These are phyloP conservation scores for Euptelea pleiosperma DNA, from an alignment of 164 flowering plant species.

Conservation along the genomic window DNA sequence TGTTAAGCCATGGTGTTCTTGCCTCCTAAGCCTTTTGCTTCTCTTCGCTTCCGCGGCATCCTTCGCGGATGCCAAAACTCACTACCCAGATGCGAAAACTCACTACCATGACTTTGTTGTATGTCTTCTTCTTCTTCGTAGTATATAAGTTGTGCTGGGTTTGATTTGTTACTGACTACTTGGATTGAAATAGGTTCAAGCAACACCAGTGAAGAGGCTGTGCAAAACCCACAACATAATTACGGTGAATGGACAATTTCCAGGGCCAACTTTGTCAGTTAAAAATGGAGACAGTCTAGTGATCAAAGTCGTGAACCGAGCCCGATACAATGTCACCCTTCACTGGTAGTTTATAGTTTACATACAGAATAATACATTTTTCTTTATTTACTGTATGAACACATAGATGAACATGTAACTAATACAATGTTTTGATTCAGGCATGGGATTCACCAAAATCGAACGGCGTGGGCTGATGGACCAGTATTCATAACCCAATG, in stretches of 20 bases:
- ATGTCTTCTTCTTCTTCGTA: constrained; percentile 17
- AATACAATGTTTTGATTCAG: constrained; percentile 32
- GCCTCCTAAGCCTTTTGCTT: constrained; percentile 8
- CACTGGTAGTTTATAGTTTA: constrained; percentile 54
- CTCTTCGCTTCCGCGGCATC: constrained; percentile 14
- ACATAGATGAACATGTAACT: too few relatives aligned
- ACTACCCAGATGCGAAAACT: constrained; percentile 31
- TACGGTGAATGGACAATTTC: constrained; percentile 85
- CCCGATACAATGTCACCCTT: constrained; percentile 60
- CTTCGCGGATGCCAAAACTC: constrained; percentile 25
- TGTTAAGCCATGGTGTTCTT: constrained; percentile 2
- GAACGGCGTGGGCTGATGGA: constrained; percentile 95
- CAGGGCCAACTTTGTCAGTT: constrained; percentile 81
- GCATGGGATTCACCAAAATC: constrained; percentile 75
- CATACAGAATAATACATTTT: too few relatives aligned
- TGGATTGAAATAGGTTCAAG: constrained; percentile 50
- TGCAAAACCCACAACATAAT: constrained; percentile 67
- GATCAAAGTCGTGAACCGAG: constrained; percentile 62
- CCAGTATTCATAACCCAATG: constrained; percentile 82
- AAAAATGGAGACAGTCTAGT: constrained; percentile 72
- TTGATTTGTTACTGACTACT: not conserved
- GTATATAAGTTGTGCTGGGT: too few relatives aligned
- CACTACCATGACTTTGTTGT: constrained; percentile 62
- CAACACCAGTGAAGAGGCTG: constrained; percentile 89
- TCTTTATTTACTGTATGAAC: too few relatives aligned